Evolutionary conservation across 73 alveolate genomes (phyloP).

Genomic region (Effrenium voratum): DNA sequence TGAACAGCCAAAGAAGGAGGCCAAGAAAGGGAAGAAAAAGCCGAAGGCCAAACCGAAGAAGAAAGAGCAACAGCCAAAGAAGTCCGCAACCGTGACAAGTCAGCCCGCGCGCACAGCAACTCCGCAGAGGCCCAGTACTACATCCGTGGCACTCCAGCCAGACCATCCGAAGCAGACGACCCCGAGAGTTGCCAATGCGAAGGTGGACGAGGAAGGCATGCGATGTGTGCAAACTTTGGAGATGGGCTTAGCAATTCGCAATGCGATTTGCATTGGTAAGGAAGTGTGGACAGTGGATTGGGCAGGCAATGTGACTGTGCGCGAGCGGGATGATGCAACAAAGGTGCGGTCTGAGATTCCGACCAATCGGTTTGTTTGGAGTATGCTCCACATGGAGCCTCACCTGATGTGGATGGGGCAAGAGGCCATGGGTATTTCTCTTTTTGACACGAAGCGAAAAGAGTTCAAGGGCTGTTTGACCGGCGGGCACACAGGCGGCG

Average conservation of each 20-base stretch:
- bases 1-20: neutral
- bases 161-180: neutral
- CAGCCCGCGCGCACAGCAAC: too few relatives aligned
- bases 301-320: slow-evolving; percentile 57
- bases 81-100: too few relatives aligned
- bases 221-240: slow-evolving; percentile 93
- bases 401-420: slow-evolving; percentile 92
- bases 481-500: slow-evolving; percentile 90
- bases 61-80: neutral
- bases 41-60: slow-evolving; percentile 61
- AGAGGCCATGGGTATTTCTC: slow-evolving; percentile 78
- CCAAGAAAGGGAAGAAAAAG: slow-evolving; percentile 29
- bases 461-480: slow-evolving; percentile 40
- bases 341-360: slow-evolving; percentile 57
- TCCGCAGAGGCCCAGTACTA: too few relatives aligned
- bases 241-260: slow-evolving; percentile 74
- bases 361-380: slow-evolving; percentile 78
- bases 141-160: neutral
- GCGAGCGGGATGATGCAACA: slow-evolving; percentile 78
- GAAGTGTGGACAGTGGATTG: slow-evolving; percentile 90
- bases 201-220: slow-evolving; percentile 59
- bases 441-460: slow-evolving; percentile 63
- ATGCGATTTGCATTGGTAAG: slow-evolving; percentile 73
- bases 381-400: slow-evolving; percentile 82
- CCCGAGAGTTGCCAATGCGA: neutral